A percentile compares a stretch with the other conserved stretches of the same genome.
These are phyloP conservation scores for Straminergon stramineum DNA, from an alignment of 225 moss, liverwort and hornwort species.

Conservation along the genomic window DNA sequence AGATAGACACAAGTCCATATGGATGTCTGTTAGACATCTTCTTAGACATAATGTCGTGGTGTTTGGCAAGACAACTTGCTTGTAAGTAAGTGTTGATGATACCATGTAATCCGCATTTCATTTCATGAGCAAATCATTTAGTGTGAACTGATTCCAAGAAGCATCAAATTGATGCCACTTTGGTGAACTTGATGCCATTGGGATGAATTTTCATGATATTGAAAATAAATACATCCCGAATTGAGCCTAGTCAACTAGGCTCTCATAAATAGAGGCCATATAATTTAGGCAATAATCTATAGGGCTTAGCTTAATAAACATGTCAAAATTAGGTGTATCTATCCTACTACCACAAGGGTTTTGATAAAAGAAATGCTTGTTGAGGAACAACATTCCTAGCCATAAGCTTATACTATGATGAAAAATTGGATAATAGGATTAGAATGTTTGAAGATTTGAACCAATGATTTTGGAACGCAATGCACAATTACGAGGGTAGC, in stretches of 20 bases:
- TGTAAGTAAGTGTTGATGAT: neutral
- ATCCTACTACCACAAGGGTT: neutral
- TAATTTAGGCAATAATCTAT: neutral
- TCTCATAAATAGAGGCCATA: fast-evolving
- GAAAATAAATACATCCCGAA: neutral
- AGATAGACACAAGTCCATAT: fast-evolving
- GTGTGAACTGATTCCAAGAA: fast-evolving
- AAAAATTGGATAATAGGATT: neutral
- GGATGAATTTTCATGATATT: neutral
- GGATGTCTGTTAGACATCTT: fast-evolving
- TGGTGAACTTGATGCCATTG: neutral
- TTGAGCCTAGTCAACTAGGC: fast-evolving
- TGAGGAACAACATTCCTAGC: too few relatives aligned
- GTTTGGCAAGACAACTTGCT: fast-evolving
- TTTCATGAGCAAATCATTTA: neutral
- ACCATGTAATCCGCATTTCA: fast-evolving
- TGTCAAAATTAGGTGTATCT: neutral
- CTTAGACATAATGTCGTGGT: neutral
- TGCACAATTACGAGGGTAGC: too few relatives aligned
- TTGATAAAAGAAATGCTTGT: neutral
- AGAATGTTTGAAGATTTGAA: neutral
- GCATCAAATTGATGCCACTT: too few relatives aligned
- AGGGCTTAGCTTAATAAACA: neutral
- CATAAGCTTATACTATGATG: fast-evolving
- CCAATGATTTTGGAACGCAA: neutral